Evolutionary conservation across 208 protist genomes (phyloP).

Genomic region (Leishmania guyanensis): DNA sequence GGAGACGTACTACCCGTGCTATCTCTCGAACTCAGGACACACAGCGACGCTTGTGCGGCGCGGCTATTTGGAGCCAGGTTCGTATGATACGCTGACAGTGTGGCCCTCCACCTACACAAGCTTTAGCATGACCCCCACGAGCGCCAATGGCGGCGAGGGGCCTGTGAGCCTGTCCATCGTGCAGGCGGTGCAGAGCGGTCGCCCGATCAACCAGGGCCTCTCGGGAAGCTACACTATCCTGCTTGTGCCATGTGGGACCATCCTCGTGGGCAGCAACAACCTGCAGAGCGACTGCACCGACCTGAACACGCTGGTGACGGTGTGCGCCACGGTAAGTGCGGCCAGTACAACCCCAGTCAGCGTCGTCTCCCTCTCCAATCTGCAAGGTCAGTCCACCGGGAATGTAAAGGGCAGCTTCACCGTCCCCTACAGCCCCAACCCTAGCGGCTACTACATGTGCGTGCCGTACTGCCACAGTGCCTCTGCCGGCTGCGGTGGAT

Average conservation of each 20-base stretch:
- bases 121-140: constrained; percentile 45
- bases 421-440: constrained; percentile 57
- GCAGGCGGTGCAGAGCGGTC: constrained; percentile 31
- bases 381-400: constrained; percentile 32
- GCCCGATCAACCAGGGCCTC: constrained; percentile 66
- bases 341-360: constrained; percentile 8
- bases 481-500: constrained; percentile 31
- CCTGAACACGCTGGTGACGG: constrained; percentile 42
- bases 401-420: constrained; percentile 56
- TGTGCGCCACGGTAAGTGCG: constrained; percentile 40
- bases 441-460: constrained; percentile 71
- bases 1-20: constrained; percentile 72
- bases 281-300: constrained; percentile 39
- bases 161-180: constrained; percentile 53
- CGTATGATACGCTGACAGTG: constrained; percentile 43
- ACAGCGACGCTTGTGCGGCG: constrained; percentile 49
- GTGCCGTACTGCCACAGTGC: constrained; percentile 78
- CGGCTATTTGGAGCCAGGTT: constrained; percentile 1
- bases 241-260: constrained; percentile 55
- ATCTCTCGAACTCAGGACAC: constrained; percentile 41
- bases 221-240: constrained; percentile 60
- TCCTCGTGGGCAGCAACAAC: constrained; percentile 13
- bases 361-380: constrained; percentile 32
- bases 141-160: constrained; percentile 53
- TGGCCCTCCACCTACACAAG: constrained; percentile 75